Evolutionary conservation across 1,284 basidiomycete species (phyloP), one percentile per base, ranked within the genome.

Genomic region (Heterobasidion irregulare): DNA sequence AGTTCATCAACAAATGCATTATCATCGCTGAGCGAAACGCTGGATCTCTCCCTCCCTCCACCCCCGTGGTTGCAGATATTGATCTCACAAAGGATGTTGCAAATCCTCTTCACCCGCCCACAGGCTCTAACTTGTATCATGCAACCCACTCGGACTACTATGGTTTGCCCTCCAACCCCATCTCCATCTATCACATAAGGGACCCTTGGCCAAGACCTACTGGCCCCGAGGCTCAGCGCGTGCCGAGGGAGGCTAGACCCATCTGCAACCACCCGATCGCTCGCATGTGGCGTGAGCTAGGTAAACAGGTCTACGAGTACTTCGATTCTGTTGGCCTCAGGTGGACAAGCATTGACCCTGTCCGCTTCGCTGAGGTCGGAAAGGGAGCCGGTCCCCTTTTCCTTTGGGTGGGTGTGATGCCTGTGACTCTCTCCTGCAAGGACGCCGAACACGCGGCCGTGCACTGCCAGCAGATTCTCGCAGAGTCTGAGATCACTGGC

Each of bases 121-220:
- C 10, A 16, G 10, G 26, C 46, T 16, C 26, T 16, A 16, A 16
- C 18, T 47, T 19, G 10, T 47, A 47, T 32, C 26, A 9, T 47
- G 49, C 56, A 51, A 65, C 67, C 49, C 59, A 56, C 58, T 61
- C 43, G 55, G 69, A 69, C 63, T 71, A 70, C 58, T 67, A 62
- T 56, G 63, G 64, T 16, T 55, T 41, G 55, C 50, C 57, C 50
- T 57, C 65, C 52, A 60, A 57, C 41, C 70, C 64, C 51, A 57
- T 72, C 57, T 71, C 48, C 69, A 66, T 68, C 63, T 53, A 53
- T 56, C 60, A 43, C 59, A 50, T 59, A 59, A 45, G 44, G 67
- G 67, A 32, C 61, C 61, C 47, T 15, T 64, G 38, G 38, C 38
- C 6, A n/a, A 41, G 38, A 6, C n/a, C 38, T 7, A 41, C 6